These are phyloP conservation scores for Straminergon stramineum DNA, from an alignment of 225 moss, liverwort and hornwort genomes.

Conservation along the genomic window DNA sequence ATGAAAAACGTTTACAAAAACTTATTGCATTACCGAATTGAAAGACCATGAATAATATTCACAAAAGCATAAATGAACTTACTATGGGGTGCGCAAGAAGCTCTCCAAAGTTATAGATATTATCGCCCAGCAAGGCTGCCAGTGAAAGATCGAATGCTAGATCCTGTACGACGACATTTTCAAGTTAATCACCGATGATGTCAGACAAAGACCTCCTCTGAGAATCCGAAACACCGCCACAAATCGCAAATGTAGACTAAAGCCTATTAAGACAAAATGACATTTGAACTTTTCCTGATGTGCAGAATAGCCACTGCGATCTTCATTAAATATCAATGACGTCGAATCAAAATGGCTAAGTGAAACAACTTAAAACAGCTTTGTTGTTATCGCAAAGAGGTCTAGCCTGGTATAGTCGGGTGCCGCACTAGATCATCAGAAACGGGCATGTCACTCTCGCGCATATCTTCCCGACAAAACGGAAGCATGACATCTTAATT, in stretches of 20 bases:
- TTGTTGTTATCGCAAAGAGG: neutral
- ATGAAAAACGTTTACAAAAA: neutral
- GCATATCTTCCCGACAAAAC: neutral
- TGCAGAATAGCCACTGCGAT: neutral
- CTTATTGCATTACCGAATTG: neutral
- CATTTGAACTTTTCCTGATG: neutral
- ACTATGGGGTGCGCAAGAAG: slow-evolving; percentile 98
- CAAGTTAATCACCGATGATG: neutral
- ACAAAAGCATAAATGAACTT: neutral
- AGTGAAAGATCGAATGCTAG: slow-evolving; percentile 95
- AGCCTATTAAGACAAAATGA: neutral
- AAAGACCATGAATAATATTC: neutral
- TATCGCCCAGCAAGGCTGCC: slow-evolving; percentile 90
- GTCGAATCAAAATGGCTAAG: neutral
- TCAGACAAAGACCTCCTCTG: neutral
- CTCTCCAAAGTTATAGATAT: slow-evolving; percentile 99
- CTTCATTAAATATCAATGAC: neutral
- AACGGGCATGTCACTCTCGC: neutral
- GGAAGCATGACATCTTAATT: neutral
- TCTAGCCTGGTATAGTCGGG: neutral
- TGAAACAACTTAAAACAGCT: neutral
- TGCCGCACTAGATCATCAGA: neutral
- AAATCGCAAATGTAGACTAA: neutral
- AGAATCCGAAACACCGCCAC: neutral
- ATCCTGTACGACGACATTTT: slow-evolving; percentile 46